Percentiles rank a stretch among this genome's conserved stretches.
Evolutionary conservation across 441 rosid genomes (phyloP).

Genomic region (Arabidopsis lyrata): DNA sequence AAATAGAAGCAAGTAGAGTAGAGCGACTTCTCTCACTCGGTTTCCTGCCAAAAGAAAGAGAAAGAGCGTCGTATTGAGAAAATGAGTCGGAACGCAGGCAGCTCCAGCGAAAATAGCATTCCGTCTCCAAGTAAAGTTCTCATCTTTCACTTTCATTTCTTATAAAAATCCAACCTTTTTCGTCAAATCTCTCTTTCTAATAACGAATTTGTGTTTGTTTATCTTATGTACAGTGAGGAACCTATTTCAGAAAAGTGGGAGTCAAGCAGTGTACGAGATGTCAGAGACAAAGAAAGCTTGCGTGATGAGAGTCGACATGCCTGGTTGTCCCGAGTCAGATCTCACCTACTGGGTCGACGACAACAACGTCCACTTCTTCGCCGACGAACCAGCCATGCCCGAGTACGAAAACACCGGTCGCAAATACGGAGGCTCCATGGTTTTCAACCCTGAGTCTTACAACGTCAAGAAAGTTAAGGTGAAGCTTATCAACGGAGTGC

Average conservation of each 20-base stretch:
- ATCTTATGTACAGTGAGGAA: conserved; percentile 14
- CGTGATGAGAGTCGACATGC: conserved; percentile 31
- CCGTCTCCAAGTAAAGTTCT: neutral
- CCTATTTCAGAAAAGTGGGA: conserved; percentile 31
- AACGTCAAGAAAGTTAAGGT: neutral
- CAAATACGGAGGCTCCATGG: conserved; percentile 34
- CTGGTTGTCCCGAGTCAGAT: conserved; percentile 33
- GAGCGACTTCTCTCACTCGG: no score
- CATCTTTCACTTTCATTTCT: neutral
- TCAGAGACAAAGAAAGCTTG: conserved; percentile 6
- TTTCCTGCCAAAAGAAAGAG: no score
- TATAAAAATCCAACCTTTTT: neutral
- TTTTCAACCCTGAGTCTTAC: conserved; percentile 1
- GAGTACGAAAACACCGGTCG: conserved; percentile 18
- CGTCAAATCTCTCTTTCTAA: no score
- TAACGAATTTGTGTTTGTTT: neutral
- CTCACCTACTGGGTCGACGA: conserved; percentile 29
- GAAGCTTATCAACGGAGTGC: conserved; percentile 31
- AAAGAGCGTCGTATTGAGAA: neutral
- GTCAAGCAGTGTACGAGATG: conserved; percentile 17
- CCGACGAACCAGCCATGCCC: conserved; percentile 28
- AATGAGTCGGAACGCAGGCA: neutral
- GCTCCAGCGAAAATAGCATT: neutral
- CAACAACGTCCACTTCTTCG: conserved; percentile 33
- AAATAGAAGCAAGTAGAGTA: conserved; percentile 1